Conservation (phyloP, 2,329 filamentous ascomycete species). For the Tolypocladium capitatum region DNA sequence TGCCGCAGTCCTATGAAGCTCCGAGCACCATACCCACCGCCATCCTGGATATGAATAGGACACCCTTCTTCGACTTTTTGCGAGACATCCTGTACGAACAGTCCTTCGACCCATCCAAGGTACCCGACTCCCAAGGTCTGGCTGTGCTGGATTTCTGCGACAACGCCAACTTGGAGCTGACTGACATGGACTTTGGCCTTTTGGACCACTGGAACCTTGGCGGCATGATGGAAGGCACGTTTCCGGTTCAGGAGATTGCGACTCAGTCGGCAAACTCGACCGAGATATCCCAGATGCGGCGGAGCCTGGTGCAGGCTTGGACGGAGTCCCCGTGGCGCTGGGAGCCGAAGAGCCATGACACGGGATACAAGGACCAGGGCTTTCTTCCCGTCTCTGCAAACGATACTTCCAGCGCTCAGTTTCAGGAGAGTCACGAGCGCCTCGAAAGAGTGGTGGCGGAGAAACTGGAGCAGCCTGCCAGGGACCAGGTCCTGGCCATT, state of each 20-base stretch:
- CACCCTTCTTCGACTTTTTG: conserved; percentile 37
- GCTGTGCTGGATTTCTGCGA: conserved; percentile 37
- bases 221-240: conserved; percentile 11
- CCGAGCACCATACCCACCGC: background rate
- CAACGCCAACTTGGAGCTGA: conserved; percentile 35
- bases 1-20: conserved; percentile 2
- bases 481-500: conserved; percentile 51
- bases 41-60: conserved; percentile 17
- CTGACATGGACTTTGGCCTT: conserved; percentile 37
- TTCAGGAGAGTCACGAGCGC: conserved; percentile 23
- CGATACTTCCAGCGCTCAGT: conserved; percentile 23
- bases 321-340: conserved; percentile 38
- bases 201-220: conserved; percentile 36
- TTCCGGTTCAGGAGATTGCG: conserved; percentile 9
- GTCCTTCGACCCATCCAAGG: conserved; percentile 20
- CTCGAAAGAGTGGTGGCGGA: conserved; percentile 28
- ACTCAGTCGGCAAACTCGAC: conserved; percentile 22
- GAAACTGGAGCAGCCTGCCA: conserved; percentile 30
- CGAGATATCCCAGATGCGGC: conserved; percentile 33
- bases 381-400: conserved; percentile 29
- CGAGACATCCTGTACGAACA: conserved; percentile 38
- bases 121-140: conserved; percentile 26
- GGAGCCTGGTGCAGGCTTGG: conserved; percentile 34
- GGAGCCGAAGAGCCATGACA: conserved; percentile 30
- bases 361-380: conserved; percentile 28